Conservation (phyloP, 208 protist species). For the Leptomonas pyrrhocoris region DNA sequence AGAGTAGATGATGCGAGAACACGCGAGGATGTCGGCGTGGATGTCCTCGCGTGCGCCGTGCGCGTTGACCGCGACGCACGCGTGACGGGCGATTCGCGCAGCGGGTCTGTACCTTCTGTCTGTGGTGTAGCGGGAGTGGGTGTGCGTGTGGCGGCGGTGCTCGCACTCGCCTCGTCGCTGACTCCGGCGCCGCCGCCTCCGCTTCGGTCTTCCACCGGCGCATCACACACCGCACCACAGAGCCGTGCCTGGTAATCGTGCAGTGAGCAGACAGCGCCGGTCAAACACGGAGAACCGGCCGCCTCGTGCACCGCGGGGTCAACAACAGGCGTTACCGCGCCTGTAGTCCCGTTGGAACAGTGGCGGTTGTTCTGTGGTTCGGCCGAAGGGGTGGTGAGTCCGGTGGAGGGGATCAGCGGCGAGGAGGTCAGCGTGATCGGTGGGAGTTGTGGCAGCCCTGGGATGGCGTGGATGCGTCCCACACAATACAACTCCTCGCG, state of each 20-base stretch:
- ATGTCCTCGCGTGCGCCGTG: too few relatives aligned
- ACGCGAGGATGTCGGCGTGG: background rate
- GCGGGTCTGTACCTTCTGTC: too few relatives aligned
- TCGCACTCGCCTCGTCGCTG: background rate
- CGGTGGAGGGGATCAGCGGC: background rate
- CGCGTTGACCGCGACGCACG: too few relatives aligned
- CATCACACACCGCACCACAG: background rate
- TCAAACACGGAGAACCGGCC: background rate
- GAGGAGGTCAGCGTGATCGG: background rate
- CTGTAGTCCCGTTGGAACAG: too few relatives aligned
- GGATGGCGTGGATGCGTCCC: conserved; percentile 34
- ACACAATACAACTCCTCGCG: conserved; percentile 3
- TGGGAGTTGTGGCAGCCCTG: conserved; percentile 32
- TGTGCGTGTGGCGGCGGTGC: background rate
- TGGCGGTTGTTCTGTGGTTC: too few relatives aligned
- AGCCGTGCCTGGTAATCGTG: conserved; percentile 17
- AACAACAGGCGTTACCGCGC: background rate
- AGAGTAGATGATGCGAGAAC: too few relatives aligned
- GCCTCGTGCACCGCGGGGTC: background rate
- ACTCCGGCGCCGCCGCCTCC: background rate
- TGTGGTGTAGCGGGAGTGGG: too few relatives aligned
- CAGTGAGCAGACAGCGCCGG: conserved; percentile 27
- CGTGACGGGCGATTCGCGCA: too few relatives aligned
- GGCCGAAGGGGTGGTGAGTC: too few relatives aligned
- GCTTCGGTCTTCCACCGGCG: too few relatives aligned